These are phyloP conservation scores for Mycotypha africana DNA, from an alignment of 371 early-diverging fungal species.

Conservation along the genomic window DNA sequence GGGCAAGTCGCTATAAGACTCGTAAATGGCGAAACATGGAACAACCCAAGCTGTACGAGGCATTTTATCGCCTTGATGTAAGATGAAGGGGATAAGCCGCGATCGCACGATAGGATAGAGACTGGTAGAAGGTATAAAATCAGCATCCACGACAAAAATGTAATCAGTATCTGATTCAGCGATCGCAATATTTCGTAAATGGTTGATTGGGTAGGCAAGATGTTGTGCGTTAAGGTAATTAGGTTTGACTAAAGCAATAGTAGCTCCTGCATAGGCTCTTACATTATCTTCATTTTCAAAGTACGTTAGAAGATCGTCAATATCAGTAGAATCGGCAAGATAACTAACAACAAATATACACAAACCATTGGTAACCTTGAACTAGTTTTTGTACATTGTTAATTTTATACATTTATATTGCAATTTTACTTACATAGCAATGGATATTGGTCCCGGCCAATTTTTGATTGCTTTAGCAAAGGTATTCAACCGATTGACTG, in stretches of 20 bases:
- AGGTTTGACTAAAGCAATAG: conserved; percentile 47
- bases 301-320: conserved; percentile 33
- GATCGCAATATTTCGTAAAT: conserved; percentile 56
- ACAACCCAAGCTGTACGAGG: conserved; percentile 45
- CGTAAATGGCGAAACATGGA: conserved; percentile 53
- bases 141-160: conserved; percentile 59
- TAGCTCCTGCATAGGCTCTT: conserved; percentile 20
- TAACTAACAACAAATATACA: too few species aligned
- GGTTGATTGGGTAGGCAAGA: conserved; percentile 59
- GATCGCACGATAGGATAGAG: conserved; percentile 32
- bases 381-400: too few species aligned
- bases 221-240: conserved; percentile 30
- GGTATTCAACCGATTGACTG: conserved; percentile 49
- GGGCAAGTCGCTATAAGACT: conserved; percentile 22
- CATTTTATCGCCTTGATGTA: conserved; percentile 4
- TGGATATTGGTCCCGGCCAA: conserved; percentile 56
- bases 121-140: conserved; percentile 48
- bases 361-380: too few species aligned
- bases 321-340: conserved; percentile 45
- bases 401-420: not conserved
- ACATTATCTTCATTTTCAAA: conserved; percentile 30
- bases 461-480: conserved; percentile 43
- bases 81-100: conserved; percentile 21
- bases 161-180: conserved; percentile 41
- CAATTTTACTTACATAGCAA: conserved; percentile 55